phyloP scores from a whole-genome alignment of 495 filamentous ascomycete species.

The Aspergillus olivimuriae region DNA sequence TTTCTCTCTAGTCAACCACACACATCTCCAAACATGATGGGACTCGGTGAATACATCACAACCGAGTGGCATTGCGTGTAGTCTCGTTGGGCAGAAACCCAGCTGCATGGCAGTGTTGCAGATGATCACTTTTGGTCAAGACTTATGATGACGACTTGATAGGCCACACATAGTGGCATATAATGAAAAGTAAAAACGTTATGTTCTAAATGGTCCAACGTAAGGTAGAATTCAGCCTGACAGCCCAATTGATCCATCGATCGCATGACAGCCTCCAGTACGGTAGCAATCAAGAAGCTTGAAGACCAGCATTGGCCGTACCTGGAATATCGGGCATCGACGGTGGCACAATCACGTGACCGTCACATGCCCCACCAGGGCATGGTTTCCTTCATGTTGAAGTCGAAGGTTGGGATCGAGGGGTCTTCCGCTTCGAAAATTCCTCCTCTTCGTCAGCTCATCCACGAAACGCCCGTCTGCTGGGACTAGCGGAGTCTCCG shows the following conservation, averaged over 20 bases:
- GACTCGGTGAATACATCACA: conserved; percentile 4
- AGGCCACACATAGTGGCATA: conserved; percentile 15
- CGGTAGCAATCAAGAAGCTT: no score
- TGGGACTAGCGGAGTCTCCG: not conserved
- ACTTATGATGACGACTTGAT: conserved; percentile 25
- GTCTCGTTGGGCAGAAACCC: conserved; percentile 4
- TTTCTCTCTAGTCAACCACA: conserved; percentile 3
- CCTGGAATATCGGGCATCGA: conserved; percentile 13
- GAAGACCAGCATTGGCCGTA: no score
- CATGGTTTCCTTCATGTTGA: conserved; percentile 10
- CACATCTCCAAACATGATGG: conserved; percentile 2
- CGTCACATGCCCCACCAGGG: conserved; percentile 12
- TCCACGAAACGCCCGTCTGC: conserved; percentile 3
- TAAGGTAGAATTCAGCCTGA: no score
- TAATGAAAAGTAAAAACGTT: conserved; percentile 19
- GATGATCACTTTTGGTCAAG: conserved; percentile 4
- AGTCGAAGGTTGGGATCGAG: conserved; percentile 1
- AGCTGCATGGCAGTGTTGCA: not conserved
- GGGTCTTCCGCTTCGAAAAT: conserved; percentile 6
- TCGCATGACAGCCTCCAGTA: no score
- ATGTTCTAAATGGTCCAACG: no score
- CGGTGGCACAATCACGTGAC: conserved; percentile 10
- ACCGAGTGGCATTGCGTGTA: conserved; percentile 5
- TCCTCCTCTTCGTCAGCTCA: not conserved
- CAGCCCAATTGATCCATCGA: no score